Evolutionary conservation across 1,139 yeast species (phyloP).

Genomic region (Lodderomyces oxycetoniae): DNA sequence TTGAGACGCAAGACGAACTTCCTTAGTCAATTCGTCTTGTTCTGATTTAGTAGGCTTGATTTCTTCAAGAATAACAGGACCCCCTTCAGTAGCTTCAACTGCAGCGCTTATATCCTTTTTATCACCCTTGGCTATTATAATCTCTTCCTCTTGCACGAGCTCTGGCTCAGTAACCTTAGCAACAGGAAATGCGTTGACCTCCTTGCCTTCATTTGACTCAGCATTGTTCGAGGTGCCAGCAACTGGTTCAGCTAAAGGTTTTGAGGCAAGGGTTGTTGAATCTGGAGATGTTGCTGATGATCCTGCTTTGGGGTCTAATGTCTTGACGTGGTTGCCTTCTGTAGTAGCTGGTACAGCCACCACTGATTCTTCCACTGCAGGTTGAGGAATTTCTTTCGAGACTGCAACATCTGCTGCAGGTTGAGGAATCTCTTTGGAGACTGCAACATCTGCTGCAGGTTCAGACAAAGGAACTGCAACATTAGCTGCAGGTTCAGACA

Average conservation of each 20-base stretch:
- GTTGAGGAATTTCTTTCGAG: constrained; percentile 8
- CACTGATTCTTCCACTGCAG: constrained; percentile 4
- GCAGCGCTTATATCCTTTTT: constrained; percentile 31
- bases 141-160: constrained; percentile 29
- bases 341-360: constrained; percentile 3
- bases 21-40: constrained; percentile 29
- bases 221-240: constrained; percentile 3
- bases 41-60: constrained; percentile 40
- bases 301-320: constrained; percentile 31
- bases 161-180: constrained; percentile 10
- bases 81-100: constrained; percentile 35
- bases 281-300: constrained; percentile 10
- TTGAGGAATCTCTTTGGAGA: constrained; percentile 8
- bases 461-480: constrained; percentile 3
- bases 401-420: constrained; percentile 1
- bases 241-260: constrained; percentile 5
- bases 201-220: constrained; percentile 20
- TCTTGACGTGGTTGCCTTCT: constrained; percentile 15
- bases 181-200: constrained; percentile 24
- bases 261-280: constrained; percentile 1
- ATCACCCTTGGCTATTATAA: constrained; percentile 39
- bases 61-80: constrained; percentile 40
- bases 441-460: not conserved
- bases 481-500: not conserved
- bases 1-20: constrained; percentile 23